Evolutionary conservation across 2,329 filamentous ascomycete genomes (phyloP), one percentile per base, ranked within the genome.

Genomic region (Catunica adiposa): DNA sequence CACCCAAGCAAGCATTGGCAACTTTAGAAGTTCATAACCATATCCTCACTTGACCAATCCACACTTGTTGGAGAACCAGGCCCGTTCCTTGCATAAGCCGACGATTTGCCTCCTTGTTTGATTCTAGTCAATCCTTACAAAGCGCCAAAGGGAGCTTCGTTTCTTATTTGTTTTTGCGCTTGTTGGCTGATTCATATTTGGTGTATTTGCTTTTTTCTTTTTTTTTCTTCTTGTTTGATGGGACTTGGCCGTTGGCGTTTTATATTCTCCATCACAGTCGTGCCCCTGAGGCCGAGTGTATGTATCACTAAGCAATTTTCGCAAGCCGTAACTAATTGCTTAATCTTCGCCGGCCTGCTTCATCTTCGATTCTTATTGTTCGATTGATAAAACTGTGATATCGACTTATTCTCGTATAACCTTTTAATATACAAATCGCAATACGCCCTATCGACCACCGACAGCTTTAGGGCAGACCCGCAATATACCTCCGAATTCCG

Each of bases 31-130:
- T 34, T 34, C 29, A 34, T 11, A 48, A 25, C 3, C 17, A 25
- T 8, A 44, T n/a, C 15, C n/a, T 8, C 40, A 22, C 1, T 44
- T 44, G 29, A 11, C 29, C 11, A 11, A 5, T 34, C 29, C 11
- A 34, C 5, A 34, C 20, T 44, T 44, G 40, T n/a, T n/a, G 40
- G 40, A 17, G 40, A 44, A 22, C 14, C 40, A 44, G 40, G 38
- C 6, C 26, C 37, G 51, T 53, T 53, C 51, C 51, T 53, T 38
- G 51, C 51, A 53, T 53, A 25, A 40, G 23, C 37, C 29, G 31
- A 17, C 37, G 17, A n/a, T 26, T 38, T 40, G 31, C 25, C 51
- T 37, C 37, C 37, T n/a, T 53, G 51, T 31, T 26, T 52, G 50
- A 38, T 37, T 37, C 38, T 37, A 6, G 14, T 44, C 17, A n/a